A percentile compares a stretch with the other conserved stretches of the same genome.
phyloP scores from a whole-genome alignment of 208 protist species.

The Lotmaria passim region DNA sequence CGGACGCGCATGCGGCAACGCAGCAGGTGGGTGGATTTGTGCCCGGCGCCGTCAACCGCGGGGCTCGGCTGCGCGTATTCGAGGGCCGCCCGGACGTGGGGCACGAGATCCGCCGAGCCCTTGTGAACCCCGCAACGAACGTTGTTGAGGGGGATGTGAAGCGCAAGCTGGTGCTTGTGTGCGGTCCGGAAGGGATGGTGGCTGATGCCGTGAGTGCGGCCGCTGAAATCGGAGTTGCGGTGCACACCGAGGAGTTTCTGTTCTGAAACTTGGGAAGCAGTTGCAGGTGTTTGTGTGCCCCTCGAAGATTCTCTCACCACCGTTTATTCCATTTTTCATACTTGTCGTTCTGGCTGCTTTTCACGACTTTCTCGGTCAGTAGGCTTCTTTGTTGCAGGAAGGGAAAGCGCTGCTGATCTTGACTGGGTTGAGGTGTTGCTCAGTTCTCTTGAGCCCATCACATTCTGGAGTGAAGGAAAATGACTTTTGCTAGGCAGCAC shows the following conservation, averaged over 20 bases:
- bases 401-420: too few relatives aligned
- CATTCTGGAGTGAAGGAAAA: too few relatives aligned
- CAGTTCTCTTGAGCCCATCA: too few relatives aligned
- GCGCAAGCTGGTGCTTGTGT: conserved; percentile 41
- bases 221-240: conserved; percentile 23
- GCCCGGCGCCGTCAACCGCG: too few relatives aligned
- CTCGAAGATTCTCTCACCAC: too few relatives aligned
- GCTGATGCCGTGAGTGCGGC: conserved; percentile 17
- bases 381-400: too few relatives aligned
- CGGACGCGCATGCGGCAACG: not conserved
- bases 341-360: not conserved
- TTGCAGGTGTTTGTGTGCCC: too few relatives aligned
- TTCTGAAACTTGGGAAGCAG: conserved; percentile 3
- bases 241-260: conserved; percentile 41
- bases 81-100: conserved; percentile 22
- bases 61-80: conserved; percentile 1
- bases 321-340: not conserved
- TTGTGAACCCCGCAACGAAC: not conserved
- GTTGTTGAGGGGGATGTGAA: conserved; percentile 13
- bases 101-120: conserved; percentile 8
- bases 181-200: conserved; percentile 40
- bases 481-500: too few relatives aligned
- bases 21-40: not conserved
- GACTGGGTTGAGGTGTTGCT: too few relatives aligned
- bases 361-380: too few relatives aligned